Evolutionary conservation across 1,139 yeast species (phyloP).

Genomic region (Suhomyces atakaporum): DNA sequence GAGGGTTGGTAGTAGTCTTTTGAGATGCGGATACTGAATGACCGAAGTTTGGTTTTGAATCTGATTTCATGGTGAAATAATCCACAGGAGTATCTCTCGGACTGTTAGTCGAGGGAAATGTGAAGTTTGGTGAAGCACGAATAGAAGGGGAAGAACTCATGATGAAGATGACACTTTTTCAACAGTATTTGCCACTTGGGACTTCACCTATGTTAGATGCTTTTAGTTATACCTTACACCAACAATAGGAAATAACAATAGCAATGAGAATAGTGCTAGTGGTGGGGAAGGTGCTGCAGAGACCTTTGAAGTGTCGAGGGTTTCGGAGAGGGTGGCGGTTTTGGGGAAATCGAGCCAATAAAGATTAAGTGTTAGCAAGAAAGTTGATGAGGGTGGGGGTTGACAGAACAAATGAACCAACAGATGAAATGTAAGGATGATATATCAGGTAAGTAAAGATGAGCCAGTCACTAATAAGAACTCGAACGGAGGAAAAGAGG

Average conservation of each 20-base stretch:
- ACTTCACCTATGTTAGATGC: not conserved
- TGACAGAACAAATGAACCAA: no score
- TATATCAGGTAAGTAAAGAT: no score
- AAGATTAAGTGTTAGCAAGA: no score
- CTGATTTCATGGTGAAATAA: conserved; percentile 20
- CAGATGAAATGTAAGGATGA: no score
- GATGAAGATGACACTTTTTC: conserved; percentile 1
- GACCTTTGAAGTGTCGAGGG: not conserved
- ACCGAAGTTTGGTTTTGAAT: conserved; percentile 5
- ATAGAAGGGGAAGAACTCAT: conserved; percentile 18
- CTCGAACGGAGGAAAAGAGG: no score
- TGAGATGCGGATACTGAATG: conserved; percentile 1
- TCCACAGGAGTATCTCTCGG: conserved; percentile 16
- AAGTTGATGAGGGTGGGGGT: no score
- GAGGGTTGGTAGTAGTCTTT: conserved; percentile 1
- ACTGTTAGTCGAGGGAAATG: conserved; percentile 16
- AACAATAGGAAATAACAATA: conserved; percentile 3
- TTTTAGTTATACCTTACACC: not conserved
- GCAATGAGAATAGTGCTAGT: not conserved
- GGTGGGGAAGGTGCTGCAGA: not conserved
- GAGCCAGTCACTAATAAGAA: no score
- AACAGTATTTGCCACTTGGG: no score
- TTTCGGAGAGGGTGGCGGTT: no score
- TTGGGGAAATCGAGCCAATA: no score
- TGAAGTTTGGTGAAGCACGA: conserved; percentile 20